Percentiles rank a stretch among this genome's conserved stretches.
Conservation (phyloP, 371 early-diverging fungal species). For the Smittium mucronatum region DNA sequence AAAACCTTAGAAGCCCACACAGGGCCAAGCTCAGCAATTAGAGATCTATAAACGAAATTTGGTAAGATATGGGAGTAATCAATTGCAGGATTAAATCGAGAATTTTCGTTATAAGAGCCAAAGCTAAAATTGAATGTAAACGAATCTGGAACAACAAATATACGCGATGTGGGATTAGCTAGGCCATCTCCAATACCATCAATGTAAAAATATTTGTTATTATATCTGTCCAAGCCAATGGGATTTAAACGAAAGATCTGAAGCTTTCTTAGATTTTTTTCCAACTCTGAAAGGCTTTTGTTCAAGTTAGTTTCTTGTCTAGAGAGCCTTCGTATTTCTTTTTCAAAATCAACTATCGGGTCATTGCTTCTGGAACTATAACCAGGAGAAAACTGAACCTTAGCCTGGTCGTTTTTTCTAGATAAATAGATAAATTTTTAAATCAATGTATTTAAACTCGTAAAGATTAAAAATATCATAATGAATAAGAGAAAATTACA, state of each 20-base stretch:
- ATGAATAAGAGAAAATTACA: too few species aligned
- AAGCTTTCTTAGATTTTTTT: slow-evolving; percentile 47
- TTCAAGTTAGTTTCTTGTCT: background rate
- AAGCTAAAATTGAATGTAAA: slow-evolving; percentile 32
- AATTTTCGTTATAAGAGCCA: background rate
- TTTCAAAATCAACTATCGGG: background rate
- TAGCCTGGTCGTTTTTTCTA: too few species aligned
- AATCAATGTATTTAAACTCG: too few species aligned
- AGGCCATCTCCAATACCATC: slow-evolving; percentile 55
- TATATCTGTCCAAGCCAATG: slow-evolving; percentile 72
- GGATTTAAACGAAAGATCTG: slow-evolving; percentile 52
- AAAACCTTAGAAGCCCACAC: slow-evolving; percentile 27
- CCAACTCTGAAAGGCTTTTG: slow-evolving; percentile 39
- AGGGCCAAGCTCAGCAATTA: slow-evolving; percentile 22
- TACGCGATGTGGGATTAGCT: slow-evolving; percentile 42
- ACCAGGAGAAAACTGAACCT: background rate
- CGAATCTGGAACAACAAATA: slow-evolving; percentile 48
- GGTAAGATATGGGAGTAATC: slow-evolving; percentile 11
- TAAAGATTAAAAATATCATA: too few species aligned
- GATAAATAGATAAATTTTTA: too few species aligned
- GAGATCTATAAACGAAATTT: slow-evolving; percentile 17
- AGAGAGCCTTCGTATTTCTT: slow-evolving; percentile 12
- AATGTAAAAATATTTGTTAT: slow-evolving; percentile 72
- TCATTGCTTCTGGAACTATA: slow-evolving; percentile 10
- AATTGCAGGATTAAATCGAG: background rate